Base-by-base conservation (phyloP, 2,329 filamentous ascomycete genomes). In the Chaetomium strumarium region DNA sequence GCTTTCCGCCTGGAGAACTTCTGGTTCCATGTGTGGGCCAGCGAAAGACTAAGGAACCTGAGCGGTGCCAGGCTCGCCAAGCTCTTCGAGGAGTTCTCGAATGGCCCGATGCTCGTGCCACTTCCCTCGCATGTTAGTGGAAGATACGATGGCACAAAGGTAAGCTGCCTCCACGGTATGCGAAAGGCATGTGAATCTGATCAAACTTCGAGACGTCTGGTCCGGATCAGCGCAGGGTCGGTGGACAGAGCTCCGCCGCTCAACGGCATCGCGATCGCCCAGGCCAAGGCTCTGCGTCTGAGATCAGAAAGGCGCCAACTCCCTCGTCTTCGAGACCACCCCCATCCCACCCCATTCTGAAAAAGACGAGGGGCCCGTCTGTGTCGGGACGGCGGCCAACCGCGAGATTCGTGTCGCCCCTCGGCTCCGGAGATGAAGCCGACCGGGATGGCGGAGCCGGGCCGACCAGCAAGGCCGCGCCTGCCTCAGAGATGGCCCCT, bases 21-120 rank as follows among this genome's bases (percentile, higher is more conserved):
- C 59, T 85, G 81, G 81, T 84, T 80, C 76, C 80, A 83, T 61
- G 78, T 84, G 49, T 80, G 79, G 74, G 80, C 80, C 33, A 84
- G 81, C 59, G 70, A 81, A 57, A 71, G 76, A 29, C 37, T 53
- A n/a, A 72, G 76, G 33, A 64, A 72, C 49, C 69, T 83, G 44
- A 76, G 77, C 43, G 81, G 78, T 37, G 70, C 68, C 33, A 72
- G 73, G 12, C 69, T 84, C 42, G 80, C 81, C 52, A 73, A 67
- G 55, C 67, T 83, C 5, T 84, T 79, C 59, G 70, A 77, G 60
- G 70, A 80, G 31, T 81, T 84, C 42, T 82, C 81, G 0, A 71
- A 73, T 42, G 80, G 80, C 9, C 73, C 77, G 53, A 80, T 77
- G 4, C 76, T 79, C 63, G 76, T 82, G 24, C 79, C 79, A 38